Evolutionary conservation across 2,329 filamentous ascomycete genomes (phyloP), one percentile per base, ranked within the genome.

Genomic region (Xylariaceae sp.): DNA sequence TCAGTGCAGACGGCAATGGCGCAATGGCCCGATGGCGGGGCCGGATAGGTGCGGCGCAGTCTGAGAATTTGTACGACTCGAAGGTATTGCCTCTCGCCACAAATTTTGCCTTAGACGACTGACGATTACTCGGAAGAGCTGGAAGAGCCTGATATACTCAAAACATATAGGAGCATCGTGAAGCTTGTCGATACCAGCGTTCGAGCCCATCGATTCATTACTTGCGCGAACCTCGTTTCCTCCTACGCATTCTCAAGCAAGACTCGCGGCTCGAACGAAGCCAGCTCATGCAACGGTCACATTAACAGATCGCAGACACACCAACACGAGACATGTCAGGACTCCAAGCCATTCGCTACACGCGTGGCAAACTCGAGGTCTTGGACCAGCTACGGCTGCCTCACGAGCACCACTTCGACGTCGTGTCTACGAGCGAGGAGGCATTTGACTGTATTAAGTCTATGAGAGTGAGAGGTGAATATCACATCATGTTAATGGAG

Each of bases 371-470:
- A 66, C 76, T 94, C 50, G 77, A 88, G 58, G 89, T 94, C 57
- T 80, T 94, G 47, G 87, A 94, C 68, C 89, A 94, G 72, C 82
- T 94, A n/a, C 82, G 83, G 54, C 78, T 94, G 18, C 89, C 89
- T 12, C 88, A 94, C 64, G 82, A 87, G 59, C 85, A 89, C 63
- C 81, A 88, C 67, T 94, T 91, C 67, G 87, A 92, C 62, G 68
- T 79, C 55, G 81, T 92, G 46, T 77, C 77, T 30, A 87, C 81
- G 11, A 81, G 83, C 55, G 80, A 85, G 59, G 86, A 90, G 69
- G 89, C 87, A 35, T 94, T 89, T 71, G 85, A 90, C 66, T 88
- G 86, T 61, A 94, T 94, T 71, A 84, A 83, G 60, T 79, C 86
- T 14, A 94, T 94, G 89, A 73, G 83, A 43, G 83, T 86, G 6